Evolutionary conservation across 345 rosid genomes (phyloP).

Genomic region (Citrus australasica): DNA sequence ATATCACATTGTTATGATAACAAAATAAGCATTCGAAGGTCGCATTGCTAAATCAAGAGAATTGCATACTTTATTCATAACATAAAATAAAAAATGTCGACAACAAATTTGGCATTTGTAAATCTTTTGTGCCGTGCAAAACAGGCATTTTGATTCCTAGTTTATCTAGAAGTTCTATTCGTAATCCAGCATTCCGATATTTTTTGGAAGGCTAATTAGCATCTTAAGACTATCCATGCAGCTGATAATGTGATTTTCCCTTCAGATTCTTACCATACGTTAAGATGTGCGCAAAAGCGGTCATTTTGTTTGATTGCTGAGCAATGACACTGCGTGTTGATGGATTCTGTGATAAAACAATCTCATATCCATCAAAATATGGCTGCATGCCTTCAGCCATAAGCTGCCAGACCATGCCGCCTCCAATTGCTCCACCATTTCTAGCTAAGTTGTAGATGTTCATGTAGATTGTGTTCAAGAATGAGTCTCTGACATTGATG

Average conservation of each 20-base stretch:
- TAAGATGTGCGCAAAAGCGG: constrained; percentile 19
- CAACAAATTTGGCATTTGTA: not conserved
- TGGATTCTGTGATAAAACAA: constrained; percentile 25
- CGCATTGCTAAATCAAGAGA: not conserved
- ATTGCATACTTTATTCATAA: not conserved
- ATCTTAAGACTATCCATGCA: not conserved
- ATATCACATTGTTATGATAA: not conserved
- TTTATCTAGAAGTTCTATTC: not conserved
- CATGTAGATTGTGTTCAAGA: constrained; percentile 23
- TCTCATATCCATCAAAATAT: constrained; percentile 39
- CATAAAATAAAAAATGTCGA: not conserved
- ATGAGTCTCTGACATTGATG: constrained; percentile 19
- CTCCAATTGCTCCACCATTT: constrained; percentile 30
- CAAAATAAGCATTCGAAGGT: not conserved
- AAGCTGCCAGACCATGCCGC: constrained; percentile 50
- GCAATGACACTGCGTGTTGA: constrained; percentile 21
- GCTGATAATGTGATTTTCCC: not conserved
- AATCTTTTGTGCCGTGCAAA: not conserved
- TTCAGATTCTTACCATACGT: not conserved
- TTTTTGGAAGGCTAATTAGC: not conserved
- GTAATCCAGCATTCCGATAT: not conserved
- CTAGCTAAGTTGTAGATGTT: constrained; percentile 26
- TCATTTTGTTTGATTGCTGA: constrained; percentile 32
- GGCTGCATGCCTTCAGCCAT: constrained; percentile 35
- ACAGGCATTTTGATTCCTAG: not conserved